Evolutionary conservation across 805 yeast genomes (phyloP).

Genomic region (Suhomyces pyralidae): DNA sequence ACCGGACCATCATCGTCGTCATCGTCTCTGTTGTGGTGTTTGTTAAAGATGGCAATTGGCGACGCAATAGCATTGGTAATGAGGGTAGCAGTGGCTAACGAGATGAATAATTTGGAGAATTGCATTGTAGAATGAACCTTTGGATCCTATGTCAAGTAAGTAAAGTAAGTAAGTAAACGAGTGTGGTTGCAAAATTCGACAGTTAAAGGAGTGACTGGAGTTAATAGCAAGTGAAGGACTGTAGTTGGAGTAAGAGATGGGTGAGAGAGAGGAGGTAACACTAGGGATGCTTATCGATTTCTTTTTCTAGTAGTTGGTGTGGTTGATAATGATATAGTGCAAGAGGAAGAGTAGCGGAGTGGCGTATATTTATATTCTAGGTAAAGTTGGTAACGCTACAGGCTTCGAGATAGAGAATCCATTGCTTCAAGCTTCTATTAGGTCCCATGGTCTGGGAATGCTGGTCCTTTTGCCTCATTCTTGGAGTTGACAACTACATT

Average conservation of each 20-base stretch:
- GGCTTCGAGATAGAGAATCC: not conserved
- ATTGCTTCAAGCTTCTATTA: not conserved
- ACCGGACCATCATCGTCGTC: slow-evolving; percentile 25
- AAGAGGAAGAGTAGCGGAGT: not conserved
- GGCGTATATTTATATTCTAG: not conserved
- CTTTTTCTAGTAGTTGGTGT: not conserved
- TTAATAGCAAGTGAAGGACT: slow-evolving; percentile 16
- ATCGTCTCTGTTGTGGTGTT: slow-evolving; percentile 10
- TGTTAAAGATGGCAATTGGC: slow-evolving; percentile 10
- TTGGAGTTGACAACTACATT: not conserved
- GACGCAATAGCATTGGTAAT: slow-evolving; percentile 19
- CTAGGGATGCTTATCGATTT: slow-evolving; percentile 10
- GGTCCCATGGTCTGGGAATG: not conserved
- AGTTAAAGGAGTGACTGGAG: slow-evolving; percentile 18
- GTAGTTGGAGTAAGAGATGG: slow-evolving; percentile 12
- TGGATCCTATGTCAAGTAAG: slow-evolving; percentile 5
- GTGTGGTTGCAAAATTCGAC: slow-evolving; percentile 4
- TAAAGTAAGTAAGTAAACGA: slow-evolving; percentile 2
- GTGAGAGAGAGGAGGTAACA: slow-evolving; percentile 4
- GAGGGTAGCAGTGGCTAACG: slow-evolving; percentile 19
- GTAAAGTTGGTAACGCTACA: not conserved
- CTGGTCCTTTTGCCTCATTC: not conserved
- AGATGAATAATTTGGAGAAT: slow-evolving; percentile 20
- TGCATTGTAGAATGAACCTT: slow-evolving; percentile 18
- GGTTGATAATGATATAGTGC: not conserved